Conservation (phyloP, 441 rosid species). For the Erysimum cheiri region DNA sequence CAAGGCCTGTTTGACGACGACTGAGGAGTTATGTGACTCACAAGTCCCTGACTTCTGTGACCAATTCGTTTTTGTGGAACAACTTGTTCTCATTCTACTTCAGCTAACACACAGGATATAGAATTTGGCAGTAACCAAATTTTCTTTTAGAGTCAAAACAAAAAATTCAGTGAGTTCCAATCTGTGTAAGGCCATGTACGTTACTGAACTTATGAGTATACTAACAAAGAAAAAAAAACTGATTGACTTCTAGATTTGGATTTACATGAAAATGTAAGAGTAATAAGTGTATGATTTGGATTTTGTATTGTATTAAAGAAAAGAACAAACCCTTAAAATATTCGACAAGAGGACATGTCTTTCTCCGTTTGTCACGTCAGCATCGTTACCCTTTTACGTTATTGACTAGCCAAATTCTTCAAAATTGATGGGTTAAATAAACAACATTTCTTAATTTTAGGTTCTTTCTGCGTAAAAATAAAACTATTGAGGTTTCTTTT, state of each 20-base stretch:
- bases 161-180: background rate
- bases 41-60: background rate
- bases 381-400: constrained; percentile 15
- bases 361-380: constrained; percentile 37
- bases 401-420: constrained; percentile 1
- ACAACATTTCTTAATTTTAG: background rate
- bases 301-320: constrained; percentile 1
- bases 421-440: constrained; percentile 8
- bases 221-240: background rate
- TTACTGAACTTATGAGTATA: background rate
- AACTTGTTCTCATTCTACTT: background rate
- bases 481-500: constrained; percentile 2
- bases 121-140: constrained; percentile 17
- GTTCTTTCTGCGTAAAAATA: background rate
- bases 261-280: no score
- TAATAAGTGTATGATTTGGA: background rate
- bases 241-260: background rate
- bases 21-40: constrained; percentile 30
- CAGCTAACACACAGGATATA: constrained; percentile 24
- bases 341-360: constrained; percentile 32
- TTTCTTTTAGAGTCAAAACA: background rate
- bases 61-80: background rate
- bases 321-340: background rate
- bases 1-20: constrained; percentile 5
- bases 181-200: background rate